Conservation (phyloP, 2,329 filamentous ascomycete genomes). For the Alternaria triticina region DNA sequence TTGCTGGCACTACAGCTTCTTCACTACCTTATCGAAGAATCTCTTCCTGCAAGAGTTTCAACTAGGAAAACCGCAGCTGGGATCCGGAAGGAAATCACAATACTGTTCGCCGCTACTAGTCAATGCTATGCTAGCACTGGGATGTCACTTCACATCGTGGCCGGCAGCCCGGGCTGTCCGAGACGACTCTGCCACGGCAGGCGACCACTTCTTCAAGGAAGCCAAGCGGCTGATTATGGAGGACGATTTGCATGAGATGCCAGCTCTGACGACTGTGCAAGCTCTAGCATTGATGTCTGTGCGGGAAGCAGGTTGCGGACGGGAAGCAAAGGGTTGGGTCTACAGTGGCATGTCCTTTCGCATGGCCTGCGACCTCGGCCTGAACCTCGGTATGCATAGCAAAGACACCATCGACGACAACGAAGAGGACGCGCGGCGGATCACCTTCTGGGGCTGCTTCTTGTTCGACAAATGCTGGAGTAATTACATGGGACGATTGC, state of each 20-base stretch:
- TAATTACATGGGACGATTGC: constrained; percentile 90
- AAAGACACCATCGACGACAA: constrained; percentile 70
- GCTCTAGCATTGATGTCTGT: constrained; percentile 95
- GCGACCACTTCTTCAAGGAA: constrained; percentile 95
- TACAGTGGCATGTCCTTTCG: constrained; percentile 98
- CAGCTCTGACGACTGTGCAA: constrained; percentile 87
- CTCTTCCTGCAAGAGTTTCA: constrained; percentile 88
- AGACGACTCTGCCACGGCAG: constrained; percentile 82
- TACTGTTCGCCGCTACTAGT: constrained; percentile 92
- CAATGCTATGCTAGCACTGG: constrained; percentile 90
- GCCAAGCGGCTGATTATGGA: constrained; percentile 88
- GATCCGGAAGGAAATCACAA: constrained; percentile 60
- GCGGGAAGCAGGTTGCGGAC: constrained; percentile 89
- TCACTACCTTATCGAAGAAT: constrained; percentile 84
- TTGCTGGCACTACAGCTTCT: constrained; percentile 96
- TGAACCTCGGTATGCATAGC: constrained; percentile 76
- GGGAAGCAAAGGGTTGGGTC: constrained; percentile 96
- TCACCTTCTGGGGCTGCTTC: constrained; percentile 98
- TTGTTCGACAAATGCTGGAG: constrained; percentile 99
- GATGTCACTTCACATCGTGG: constrained; percentile 88
- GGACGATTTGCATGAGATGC: constrained; percentile 91
- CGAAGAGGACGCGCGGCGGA: constrained; percentile 84
- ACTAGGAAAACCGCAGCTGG: constrained; percentile 66
- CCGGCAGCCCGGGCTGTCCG: constrained; percentile 73
- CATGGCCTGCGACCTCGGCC: constrained; percentile 92